Conservation (phyloP, 202 grass and related monocot species). For the Eragrostis tef region DNA sequence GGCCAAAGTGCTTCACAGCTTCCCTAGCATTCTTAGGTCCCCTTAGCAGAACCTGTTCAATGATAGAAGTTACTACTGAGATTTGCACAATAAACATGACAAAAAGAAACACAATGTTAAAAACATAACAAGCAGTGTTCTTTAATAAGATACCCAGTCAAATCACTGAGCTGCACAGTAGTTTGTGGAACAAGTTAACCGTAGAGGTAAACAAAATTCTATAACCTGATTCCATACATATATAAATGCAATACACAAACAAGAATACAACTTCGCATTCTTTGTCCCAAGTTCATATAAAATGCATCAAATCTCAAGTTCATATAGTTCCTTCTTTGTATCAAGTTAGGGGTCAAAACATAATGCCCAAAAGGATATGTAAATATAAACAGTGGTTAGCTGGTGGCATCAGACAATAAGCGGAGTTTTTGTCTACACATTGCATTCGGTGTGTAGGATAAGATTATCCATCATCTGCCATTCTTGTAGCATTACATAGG, state of each 20-base stretch:
- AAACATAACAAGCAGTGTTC: not conserved
- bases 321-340: not conserved
- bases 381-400: not conserved
- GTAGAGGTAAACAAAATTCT: not conserved
- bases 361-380: not conserved
- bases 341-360: not conserved
- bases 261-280: not conserved
- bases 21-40: conserved; percentile 85
- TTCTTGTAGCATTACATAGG: not conserved
- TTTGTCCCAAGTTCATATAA: not conserved
- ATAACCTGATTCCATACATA: not conserved
- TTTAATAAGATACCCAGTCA: not conserved
- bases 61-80: not conserved
- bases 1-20: conserved; percentile 82
- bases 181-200: not conserved
- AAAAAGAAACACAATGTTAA: not conserved
- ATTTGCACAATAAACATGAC: not conserved
- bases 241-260: not conserved
- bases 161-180: too few relatives aligned
- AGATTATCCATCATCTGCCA: conserved; percentile 50
- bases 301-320: not conserved
- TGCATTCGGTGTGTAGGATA: conserved; percentile 50
- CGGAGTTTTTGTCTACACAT: conserved; percentile 51
- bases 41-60: conserved; percentile 68
- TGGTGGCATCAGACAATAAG: conserved; percentile 52